Conservation (phyloP, 148 eudicot genomes). For the Vaccinium vitisidaea region DNA sequence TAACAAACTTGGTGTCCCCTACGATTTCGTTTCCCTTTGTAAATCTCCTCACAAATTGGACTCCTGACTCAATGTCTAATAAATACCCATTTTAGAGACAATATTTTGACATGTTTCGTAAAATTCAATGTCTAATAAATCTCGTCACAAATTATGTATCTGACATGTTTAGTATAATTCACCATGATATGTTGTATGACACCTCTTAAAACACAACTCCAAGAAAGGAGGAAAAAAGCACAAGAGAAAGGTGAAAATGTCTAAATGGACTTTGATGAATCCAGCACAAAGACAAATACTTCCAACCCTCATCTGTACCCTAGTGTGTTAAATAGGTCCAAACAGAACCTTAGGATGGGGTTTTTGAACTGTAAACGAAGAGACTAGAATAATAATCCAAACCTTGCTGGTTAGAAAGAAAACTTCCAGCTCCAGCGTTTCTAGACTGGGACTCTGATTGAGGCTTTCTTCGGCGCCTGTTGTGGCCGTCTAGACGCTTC, state of each 20-base stretch:
- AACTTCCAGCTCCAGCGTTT: slow-evolving; percentile 33
- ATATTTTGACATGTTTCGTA: background rate
- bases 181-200: background rate
- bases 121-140: background rate
- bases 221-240: background rate
- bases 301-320: background rate
- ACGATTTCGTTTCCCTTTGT: background rate
- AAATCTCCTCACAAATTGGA: background rate
- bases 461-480: slow-evolving; percentile 69
- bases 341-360: background rate
- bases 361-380: background rate
- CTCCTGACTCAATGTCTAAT: background rate
- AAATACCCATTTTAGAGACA: background rate
- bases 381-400: slow-evolving; percentile 4
- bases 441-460: slow-evolving; percentile 59
- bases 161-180: background rate
- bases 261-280: background rate
- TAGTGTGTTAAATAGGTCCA: too few relatives aligned
- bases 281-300: background rate
- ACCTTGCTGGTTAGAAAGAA: slow-evolving; percentile 56
- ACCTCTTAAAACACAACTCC: background rate
- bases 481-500: slow-evolving; percentile 71
- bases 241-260: background rate
- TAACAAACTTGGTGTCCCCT: background rate
- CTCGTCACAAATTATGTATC: background rate